Evolutionary conservation across 176 grass and related monocot species (phyloP).

Genomic region (Microstegium vimineum): DNA sequence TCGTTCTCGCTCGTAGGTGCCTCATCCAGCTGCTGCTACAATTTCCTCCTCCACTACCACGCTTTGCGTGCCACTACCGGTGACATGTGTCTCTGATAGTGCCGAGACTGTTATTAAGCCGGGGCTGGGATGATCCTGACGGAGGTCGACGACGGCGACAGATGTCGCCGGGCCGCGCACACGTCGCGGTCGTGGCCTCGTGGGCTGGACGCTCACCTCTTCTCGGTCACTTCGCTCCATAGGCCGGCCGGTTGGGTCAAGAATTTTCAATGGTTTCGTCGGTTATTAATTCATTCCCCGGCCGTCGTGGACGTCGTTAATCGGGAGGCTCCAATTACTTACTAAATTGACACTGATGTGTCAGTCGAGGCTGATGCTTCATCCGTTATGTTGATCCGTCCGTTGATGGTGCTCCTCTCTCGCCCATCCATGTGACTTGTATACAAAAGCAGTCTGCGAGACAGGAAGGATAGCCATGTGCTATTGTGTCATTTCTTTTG

Average conservation of each 20-base stretch:
- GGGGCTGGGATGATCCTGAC: not conserved
- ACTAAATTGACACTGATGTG: too few relatives aligned
- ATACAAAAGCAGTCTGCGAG: too few relatives aligned
- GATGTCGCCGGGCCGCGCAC: too few relatives aligned
- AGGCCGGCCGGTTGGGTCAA: too few relatives aligned
- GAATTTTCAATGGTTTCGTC: not conserved
- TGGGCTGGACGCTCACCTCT: not conserved
- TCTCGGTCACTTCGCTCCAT: not conserved
- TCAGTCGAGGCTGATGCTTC: too few relatives aligned
- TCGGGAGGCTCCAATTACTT: not conserved
- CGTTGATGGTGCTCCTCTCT: not conserved
- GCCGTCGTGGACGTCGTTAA: constrained; percentile 17
- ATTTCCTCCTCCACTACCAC: not conserved
- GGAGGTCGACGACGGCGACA: not conserved
- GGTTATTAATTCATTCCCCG: not conserved
- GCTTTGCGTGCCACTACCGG: not conserved
- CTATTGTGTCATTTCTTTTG: not conserved
- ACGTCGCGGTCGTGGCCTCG: not conserved
- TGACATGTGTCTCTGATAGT: not conserved
- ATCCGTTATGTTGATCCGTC: not conserved
- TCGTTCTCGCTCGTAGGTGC: not conserved
- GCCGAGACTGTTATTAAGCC: not conserved
- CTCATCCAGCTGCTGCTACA: not conserved
- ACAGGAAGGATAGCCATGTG: too few relatives aligned
- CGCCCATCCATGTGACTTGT: not conserved